These are phyloP conservation scores for Moesziomyces aphidis DNA, from an alignment of 1,284 basidiomycete species.

Conservation along the genomic window DNA sequence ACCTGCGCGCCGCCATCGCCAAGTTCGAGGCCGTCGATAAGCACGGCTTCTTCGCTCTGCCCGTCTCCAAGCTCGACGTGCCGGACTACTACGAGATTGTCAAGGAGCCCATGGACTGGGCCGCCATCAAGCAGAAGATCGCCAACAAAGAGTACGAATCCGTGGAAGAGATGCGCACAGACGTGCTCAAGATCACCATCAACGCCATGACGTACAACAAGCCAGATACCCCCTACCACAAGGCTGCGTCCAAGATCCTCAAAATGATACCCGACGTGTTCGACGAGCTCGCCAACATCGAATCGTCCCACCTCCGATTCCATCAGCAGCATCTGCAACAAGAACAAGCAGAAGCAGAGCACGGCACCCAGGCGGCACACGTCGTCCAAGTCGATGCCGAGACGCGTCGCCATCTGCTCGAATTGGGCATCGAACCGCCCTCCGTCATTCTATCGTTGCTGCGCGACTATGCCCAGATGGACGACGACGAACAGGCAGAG, in stretches of 20 bases:
- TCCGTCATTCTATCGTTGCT: conserved; percentile 37
- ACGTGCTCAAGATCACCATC: conserved; percentile 82
- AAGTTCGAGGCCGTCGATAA: conserved; percentile 45
- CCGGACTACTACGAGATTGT: conserved; percentile 94
- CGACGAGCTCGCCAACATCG: conserved; percentile 69
- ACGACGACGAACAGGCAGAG: conserved; percentile 11
- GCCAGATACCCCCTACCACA: conserved; percentile 78
- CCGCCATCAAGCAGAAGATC: conserved; percentile 74
- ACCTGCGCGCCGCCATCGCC: conserved; percentile 29
- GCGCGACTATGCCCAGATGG: conserved; percentile 33
- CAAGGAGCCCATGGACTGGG: conserved; percentile 90
- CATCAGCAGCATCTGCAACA: conserved; percentile 9
- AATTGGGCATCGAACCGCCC: conserved; percentile 52
- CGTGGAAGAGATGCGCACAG: conserved; percentile 81
- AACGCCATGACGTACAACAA: conserved; percentile 92
- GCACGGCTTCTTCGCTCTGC: conserved; percentile 53
- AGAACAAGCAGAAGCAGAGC: conserved; percentile 4
- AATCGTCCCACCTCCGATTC: conserved; percentile 26
- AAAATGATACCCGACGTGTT: conserved; percentile 73
- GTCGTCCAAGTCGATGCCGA: background rate
- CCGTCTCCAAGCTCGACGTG: conserved; percentile 76
- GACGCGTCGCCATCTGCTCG: conserved; percentile 10
- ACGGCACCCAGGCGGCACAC: background rate
- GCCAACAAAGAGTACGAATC: conserved; percentile 83
- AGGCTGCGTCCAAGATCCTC: conserved; percentile 78